These are phyloP conservation scores for Tolypocladium nubicola DNA, from an alignment of 2,329 filamentous ascomycete genomes.

Conservation along the genomic window DNA sequence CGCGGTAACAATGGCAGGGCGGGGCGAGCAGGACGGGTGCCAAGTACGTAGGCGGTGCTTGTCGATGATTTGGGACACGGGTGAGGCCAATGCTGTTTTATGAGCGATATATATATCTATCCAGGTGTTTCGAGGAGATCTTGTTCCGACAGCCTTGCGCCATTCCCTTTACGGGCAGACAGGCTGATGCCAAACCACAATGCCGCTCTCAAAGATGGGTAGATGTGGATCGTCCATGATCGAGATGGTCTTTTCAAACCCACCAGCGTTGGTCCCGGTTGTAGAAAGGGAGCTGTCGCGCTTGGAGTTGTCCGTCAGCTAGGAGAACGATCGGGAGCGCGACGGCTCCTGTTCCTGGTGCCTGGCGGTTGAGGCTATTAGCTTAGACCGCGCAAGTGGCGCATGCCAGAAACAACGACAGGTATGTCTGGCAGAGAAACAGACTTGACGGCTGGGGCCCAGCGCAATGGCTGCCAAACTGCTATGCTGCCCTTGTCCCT, in stretches of 20 bases:
- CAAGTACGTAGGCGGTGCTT: not conserved
- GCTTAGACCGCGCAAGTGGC: not conserved
- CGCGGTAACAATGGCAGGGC: no score
- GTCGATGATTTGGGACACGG: not conserved
- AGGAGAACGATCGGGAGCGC: not conserved
- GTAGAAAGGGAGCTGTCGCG: not conserved
- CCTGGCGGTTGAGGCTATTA: not conserved
- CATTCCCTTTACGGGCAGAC: not conserved
- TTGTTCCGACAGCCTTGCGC: not conserved
- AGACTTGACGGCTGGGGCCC: not conserved
- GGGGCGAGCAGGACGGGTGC: not conserved
- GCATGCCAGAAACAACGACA: not conserved
- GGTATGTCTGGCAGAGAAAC: not conserved
- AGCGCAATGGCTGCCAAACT: not conserved
- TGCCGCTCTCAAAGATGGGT: not conserved
- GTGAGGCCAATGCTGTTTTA: not conserved
- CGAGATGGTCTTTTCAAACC: not conserved
- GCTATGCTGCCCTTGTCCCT: not conserved
- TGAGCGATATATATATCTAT: no score
- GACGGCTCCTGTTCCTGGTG: not conserved
- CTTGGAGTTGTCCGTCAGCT: not conserved
- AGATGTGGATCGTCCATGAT: not conserved
- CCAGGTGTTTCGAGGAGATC: not conserved
- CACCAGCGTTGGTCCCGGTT: not conserved
- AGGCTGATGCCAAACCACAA: not conserved